Conservation (phyloP, 345 rosid genomes). For the Ceriops tagal region DNA sequence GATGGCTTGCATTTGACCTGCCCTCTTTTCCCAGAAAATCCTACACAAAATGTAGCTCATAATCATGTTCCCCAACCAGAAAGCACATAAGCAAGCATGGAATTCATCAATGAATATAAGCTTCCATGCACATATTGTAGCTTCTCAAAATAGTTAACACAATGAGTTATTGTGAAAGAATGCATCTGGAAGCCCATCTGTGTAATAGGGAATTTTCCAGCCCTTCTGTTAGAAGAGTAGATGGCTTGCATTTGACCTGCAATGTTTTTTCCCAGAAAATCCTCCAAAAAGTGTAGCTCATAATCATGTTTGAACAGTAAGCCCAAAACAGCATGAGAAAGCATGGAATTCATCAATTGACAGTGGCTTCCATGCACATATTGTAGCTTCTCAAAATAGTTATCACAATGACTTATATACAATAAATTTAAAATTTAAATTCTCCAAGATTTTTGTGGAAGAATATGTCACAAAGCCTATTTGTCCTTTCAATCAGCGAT, state of each 20-base stretch:
- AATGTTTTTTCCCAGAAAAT: conserved; percentile 48
- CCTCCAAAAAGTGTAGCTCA: conserved; percentile 33
- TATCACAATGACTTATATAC: no score
- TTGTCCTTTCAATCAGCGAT: neutral
- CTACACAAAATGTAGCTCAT: conserved; percentile 33
- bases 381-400: no score
- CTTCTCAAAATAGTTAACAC: no score
- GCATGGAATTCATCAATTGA: conserved; percentile 1
- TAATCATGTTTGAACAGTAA: conserved; percentile 7
- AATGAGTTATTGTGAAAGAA: no score
- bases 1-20: conserved; percentile 49
- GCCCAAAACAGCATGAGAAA: conserved; percentile 15
- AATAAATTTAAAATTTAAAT: no score
- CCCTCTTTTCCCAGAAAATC: conserved; percentile 53
- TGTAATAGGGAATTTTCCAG: conserved; percentile 53
- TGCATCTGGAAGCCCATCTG: no score
- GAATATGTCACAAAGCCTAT: neutral
- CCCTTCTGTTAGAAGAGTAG: conserved; percentile 71
- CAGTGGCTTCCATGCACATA: no score
- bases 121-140: no score
- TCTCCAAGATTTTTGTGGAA: neutral
- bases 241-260: conserved; percentile 50
- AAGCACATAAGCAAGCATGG: conserved; percentile 12
- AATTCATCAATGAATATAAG: neutral
- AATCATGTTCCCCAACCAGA: conserved; percentile 13